phyloP scores from a whole-genome alignment of 768 basidiomycete species.

The Calocera viscosa region DNA sequence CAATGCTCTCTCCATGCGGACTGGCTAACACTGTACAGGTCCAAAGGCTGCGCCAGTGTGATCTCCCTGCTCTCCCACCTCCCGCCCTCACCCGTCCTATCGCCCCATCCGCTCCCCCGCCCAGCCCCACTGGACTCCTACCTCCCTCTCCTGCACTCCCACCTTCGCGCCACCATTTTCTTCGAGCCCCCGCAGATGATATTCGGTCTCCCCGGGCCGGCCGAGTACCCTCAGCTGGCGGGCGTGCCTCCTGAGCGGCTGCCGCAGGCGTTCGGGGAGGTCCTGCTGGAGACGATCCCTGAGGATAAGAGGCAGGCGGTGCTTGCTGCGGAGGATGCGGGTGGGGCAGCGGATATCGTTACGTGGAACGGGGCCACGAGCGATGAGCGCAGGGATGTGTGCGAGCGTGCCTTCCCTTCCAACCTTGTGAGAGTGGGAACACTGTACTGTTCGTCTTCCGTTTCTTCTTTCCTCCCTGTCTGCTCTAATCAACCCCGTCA shows the following conservation, averaged over 20 bases:
- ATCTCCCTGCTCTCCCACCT: background rate
- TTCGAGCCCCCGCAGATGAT: conserved; percentile 3
- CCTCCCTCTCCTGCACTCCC: background rate
- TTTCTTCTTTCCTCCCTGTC: background rate
- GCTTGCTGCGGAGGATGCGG: background rate
- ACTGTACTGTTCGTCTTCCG: background rate
- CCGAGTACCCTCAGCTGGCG: background rate
- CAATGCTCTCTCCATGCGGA: background rate
- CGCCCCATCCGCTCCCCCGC: background rate
- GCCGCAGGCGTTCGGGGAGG: background rate
- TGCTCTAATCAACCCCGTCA: background rate
- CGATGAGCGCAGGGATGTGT: background rate
- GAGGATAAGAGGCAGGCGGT: background rate
- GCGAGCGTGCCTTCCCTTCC: background rate
- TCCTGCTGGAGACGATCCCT: background rate
- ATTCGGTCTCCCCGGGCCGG: background rate
- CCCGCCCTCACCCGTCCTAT: background rate
- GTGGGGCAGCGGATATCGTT: background rate
- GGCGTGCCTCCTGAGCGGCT: background rate
- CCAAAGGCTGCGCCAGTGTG: background rate
- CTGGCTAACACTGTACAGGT: background rate
- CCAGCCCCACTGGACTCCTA: background rate
- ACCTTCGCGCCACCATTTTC: background rate
- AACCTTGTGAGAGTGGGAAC: background rate
- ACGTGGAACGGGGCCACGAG: background rate